Base-by-base conservation (phyloP, 2,329 filamentous ascomycete genomes). In the Achaetomium macrosporum region DNA sequence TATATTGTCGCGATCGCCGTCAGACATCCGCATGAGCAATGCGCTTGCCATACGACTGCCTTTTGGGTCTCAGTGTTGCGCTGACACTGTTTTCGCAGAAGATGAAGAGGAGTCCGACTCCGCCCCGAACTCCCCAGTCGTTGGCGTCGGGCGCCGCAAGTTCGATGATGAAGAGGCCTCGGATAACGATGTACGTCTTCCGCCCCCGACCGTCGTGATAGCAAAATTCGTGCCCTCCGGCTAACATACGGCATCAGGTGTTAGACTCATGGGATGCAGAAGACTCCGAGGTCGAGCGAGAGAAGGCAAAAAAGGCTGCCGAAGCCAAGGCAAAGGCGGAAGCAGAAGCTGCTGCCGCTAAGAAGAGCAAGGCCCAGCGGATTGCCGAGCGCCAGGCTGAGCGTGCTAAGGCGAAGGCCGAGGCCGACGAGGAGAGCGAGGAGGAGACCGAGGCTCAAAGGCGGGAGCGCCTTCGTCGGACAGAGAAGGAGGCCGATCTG, bases 221-320 rank as follows among this genome's bases (percentile, higher is more conserved):
- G 33, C 10, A 36, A 37, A 12, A n/a, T 13, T 13, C 35, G 4
- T 3, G 29, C 19, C 16, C 31, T 7, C 17, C 42, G 30, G 41
- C 47, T 51, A 51, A 55, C 50, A 37, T 19, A 11, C 43, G 19
- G 16, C 16, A 20, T 53, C 59, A 96, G 86, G 89, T 97, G 53
- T 82, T 96, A 66, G 93, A 99, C 56, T 92, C 89, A 33, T 99
- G 93, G 93, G 91, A 97, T 66, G 92, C 88, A 62, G 93, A 97
- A 67, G 93, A 99, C 74, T 96, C 90, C 57, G 93, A 99, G 65
- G 92, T 85, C 64, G 93, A 99, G 76, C 88, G 90, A 65, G 91
- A 96, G 73, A 99, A 97, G 78, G 88, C 82, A 29, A 88, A 87
- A 72, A 93, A 92, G 75, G 90, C 85, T 47, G 85, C 80, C 6